A percentile compares a stretch with the other conserved stretches of the same genome.
These are phyloP conservation scores for Ustulina deusta DNA, from an alignment of 2,329 filamentous ascomycete species.

Conservation along the genomic window DNA sequence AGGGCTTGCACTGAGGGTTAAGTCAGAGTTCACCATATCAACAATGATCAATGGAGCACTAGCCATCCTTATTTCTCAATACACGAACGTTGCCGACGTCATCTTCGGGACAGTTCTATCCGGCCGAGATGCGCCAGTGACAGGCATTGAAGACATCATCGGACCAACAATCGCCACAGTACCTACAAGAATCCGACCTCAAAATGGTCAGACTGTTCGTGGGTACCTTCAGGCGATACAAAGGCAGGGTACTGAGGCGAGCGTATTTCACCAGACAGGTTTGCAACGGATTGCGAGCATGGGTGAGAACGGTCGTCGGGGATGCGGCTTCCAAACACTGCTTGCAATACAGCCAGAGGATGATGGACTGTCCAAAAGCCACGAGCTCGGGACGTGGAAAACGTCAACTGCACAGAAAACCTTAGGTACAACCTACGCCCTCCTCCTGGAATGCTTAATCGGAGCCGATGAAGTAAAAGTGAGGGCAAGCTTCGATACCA, in stretches of 20 bases:
- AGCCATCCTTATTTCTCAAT: conserved; percentile 4
- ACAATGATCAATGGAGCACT: conserved; percentile 7
- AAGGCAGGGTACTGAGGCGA: not conserved
- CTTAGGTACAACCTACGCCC: conserved; percentile 3
- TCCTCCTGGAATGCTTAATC: not conserved
- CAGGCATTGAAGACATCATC: not conserved
- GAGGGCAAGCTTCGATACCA: conserved; percentile 7
- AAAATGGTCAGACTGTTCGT: not conserved
- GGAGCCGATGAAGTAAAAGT: conserved; percentile 9
- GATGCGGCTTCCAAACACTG: conserved; percentile 1
- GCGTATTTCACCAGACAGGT: not conserved
- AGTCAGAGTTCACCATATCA: not conserved
- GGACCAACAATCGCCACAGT: conserved; percentile 7
- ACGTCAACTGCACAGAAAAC: not conserved
- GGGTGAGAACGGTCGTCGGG: not conserved
- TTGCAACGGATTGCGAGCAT: conserved; percentile 9
- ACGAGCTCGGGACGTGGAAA: not conserved
- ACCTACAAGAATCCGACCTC: not conserved
- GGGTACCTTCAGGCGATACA: conserved; percentile 2
- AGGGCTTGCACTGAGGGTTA: not conserved
- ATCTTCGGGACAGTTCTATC: conserved; percentile 9
- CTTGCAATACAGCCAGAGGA: conserved; percentile 12
- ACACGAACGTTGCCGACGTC: conserved; percentile 4
- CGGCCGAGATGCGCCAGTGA: not conserved
- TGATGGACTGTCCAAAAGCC: not conserved